Base-by-base conservation (phyloP, 768 basidiomycete genomes). In the Leccinum obscurum region DNA sequence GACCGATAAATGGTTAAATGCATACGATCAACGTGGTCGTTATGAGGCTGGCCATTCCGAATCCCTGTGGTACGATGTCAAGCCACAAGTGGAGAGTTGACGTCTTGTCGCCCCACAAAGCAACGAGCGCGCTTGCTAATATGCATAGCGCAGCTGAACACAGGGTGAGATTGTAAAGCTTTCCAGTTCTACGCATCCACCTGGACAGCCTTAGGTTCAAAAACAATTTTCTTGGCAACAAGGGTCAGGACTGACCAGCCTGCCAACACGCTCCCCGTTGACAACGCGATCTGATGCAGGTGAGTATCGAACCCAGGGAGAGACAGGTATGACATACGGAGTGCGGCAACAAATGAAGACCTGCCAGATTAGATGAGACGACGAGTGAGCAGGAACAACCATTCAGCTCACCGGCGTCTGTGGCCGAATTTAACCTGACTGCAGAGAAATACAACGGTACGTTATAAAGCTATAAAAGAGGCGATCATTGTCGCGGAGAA, bases 401-500 rank as follows among this genome's bases (percentile, higher is more conserved):
- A 32, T 55, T 49, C 37, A 53, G 72, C 84, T 56, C 70, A 86
- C 93, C 94, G 57, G 95, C 82, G 60, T 81, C 79, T 49, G 88
- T 83, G 24, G 93, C 82, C 14, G 84, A 84, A 59, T 81, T 77
- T 28, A 91, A 75, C 67, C 85, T 81, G 39, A 94, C 94, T 20
- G 92, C 88, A 60, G 89, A 85, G 70, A 94, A 96, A 77, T 91
- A 96, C 83, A 96, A 73, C 6, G 94, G 93, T 28, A 92, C 80
- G 70, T 93, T 95, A 73, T 95, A 95, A 22, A 97, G 80, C 92
- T 82, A 61, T 50, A 66, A 41, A 62, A 24, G 24, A 48, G 46
- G 41, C 5, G 56, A 52, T 17, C 1, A n/a, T 62, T 32, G 67
- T 58, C 54, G 48, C 46, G 54, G 46, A 41, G n/a, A 24, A 20